Conservation (phyloP, 2,329 filamentous ascomycete species). For the Aspergillus brunneoviolaceus region DNA sequence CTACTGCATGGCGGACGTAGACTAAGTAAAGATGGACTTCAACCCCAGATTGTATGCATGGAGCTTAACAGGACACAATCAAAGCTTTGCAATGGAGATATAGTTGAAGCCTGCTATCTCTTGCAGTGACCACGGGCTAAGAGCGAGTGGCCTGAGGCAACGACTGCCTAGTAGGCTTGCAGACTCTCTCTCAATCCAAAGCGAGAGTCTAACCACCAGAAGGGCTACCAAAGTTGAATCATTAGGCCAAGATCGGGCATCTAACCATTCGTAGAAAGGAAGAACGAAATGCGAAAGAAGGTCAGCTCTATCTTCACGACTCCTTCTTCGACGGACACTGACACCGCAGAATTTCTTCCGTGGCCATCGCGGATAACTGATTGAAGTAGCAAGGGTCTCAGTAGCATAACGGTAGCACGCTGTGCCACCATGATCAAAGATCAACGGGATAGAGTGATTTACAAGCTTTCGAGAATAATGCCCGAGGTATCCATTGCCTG, state of each 20-base stretch:
- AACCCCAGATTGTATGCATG: too few species aligned
- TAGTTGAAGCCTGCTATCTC: too few species aligned
- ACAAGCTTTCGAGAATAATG: not conserved
- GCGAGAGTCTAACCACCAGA: not conserved
- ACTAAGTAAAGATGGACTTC: too few species aligned
- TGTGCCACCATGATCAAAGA: not conserved
- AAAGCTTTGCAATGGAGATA: too few species aligned
- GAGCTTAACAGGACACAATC: not conserved
- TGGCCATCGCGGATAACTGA: not conserved
- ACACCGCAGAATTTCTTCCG: not conserved
- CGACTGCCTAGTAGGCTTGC: not conserved
- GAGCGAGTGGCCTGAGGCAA: not conserved
- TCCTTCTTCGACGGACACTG: not conserved
- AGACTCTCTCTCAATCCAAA: not conserved
- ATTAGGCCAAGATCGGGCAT: not conserved
- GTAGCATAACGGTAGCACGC: not conserved
- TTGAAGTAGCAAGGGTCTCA: not conserved
- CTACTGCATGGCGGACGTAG: not conserved
- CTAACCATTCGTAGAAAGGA: not conserved
- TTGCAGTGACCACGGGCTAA: not conserved
- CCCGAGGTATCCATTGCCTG: not conserved
- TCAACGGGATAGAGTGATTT: not conserved
- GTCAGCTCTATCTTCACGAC: not conserved
- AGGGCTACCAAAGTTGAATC: not conserved
- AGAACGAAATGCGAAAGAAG: not conserved